Evolutionary conservation across 1,139 yeast species (phyloP).

Genomic region (Debaryomyces coudertii): DNA sequence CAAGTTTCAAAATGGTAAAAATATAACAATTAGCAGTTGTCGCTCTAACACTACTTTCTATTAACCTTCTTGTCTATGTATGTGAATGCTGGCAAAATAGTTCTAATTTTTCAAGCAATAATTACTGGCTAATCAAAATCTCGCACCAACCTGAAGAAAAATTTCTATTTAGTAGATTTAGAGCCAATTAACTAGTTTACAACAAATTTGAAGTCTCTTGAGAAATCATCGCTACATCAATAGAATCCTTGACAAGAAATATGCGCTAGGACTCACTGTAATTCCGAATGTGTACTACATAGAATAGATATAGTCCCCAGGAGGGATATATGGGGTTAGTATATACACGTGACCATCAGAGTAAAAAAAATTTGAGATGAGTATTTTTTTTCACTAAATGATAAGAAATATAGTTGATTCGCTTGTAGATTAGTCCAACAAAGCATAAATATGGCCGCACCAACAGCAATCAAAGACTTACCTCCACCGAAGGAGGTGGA

Average conservation of each 20-base stretch:
- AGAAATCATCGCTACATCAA: background rate
- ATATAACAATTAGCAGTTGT: background rate
- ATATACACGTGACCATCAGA: background rate
- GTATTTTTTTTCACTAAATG: conserved; percentile 10
- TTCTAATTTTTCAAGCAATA: background rate
- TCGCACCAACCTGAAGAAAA: conserved; percentile 5
- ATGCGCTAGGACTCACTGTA: too few species aligned
- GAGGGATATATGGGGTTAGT: background rate
- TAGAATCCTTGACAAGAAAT: background rate
- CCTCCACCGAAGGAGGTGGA: conserved; percentile 14
- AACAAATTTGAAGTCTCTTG: background rate
- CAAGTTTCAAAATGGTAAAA: background rate
- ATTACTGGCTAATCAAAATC: conserved; percentile 1
- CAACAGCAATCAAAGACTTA: conserved; percentile 57
- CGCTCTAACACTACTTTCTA: background rate
- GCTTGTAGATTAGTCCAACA: background rate
- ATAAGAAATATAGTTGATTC: conserved; percentile 4
- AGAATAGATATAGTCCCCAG: background rate
- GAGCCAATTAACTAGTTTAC: background rate
- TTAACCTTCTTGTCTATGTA: background rate
- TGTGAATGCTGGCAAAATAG: background rate
- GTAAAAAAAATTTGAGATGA: conserved; percentile 12
- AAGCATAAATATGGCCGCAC: conserved; percentile 64
- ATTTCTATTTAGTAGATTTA: conserved; percentile 1
- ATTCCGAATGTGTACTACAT: too few species aligned